Evolutionary conservation across 768 basidiomycete genomes (phyloP).

Genomic region (Russula emetica): DNA sequence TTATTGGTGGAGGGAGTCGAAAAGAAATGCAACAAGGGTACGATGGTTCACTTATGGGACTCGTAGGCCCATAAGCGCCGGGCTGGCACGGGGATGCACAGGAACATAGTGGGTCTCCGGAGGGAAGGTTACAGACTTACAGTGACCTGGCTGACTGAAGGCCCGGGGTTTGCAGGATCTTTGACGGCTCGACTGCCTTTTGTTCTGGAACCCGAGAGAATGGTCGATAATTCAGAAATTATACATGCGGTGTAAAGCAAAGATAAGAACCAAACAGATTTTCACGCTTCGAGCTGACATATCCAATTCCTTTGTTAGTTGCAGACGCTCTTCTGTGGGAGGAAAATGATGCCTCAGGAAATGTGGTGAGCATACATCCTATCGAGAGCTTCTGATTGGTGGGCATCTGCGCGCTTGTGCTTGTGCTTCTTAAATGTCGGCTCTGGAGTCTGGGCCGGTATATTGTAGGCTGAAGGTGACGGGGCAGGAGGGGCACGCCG

Average conservation of each 20-base stretch:
- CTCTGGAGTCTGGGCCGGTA: too few species aligned
- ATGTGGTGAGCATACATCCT: too few species aligned
- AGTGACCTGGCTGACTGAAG: conserved; percentile 4
- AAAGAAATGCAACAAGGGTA: too few species aligned
- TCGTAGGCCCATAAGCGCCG: neutral
- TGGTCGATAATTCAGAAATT: conserved; percentile 1
- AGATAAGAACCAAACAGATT: conserved; percentile 57
- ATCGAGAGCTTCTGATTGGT: too few species aligned
- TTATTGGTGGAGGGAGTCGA: too few species aligned
- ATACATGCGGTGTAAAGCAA: neutral
- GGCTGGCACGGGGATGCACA: conserved; percentile 1
- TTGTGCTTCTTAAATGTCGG: too few species aligned
- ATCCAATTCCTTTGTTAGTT: conserved; percentile 53
- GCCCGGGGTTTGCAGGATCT: neutral
- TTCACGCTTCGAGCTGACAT: conserved; percentile 85
- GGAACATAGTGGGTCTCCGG: conserved; percentile 7
- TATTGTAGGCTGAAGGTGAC: too few species aligned
- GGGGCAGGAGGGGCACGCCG: too few species aligned
- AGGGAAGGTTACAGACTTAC: neutral
- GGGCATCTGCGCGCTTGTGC: too few species aligned
- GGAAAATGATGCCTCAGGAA: too few species aligned
- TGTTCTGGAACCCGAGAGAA: conserved; percentile 26
- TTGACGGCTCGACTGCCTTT: conserved; percentile 22
- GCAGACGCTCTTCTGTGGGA: too few species aligned
- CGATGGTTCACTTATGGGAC: too few species aligned